Percentiles rank a stretch among this genome's conserved stretches.
Conservation (phyloP, 495 filamentous ascomycete species). For the Elasticomyces elasticus region DNA sequence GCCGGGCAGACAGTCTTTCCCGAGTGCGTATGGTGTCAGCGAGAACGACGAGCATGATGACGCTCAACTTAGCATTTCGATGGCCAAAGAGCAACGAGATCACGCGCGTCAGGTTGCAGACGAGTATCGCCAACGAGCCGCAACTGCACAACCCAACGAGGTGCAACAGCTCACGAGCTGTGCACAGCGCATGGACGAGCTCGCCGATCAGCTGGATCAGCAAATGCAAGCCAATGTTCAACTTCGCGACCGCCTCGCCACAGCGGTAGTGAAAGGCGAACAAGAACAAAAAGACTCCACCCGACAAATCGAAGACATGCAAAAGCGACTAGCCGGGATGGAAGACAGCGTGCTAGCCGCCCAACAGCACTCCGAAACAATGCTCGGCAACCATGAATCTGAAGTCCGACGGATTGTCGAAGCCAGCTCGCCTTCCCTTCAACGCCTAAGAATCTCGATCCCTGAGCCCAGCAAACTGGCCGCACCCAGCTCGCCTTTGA, state of each 20-base stretch:
- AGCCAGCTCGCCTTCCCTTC: constrained; percentile 65
- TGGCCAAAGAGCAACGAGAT: constrained; percentile 63
- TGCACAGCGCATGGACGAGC: constrained; percentile 63
- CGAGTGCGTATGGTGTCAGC: background rate
- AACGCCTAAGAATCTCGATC: constrained; percentile 44
- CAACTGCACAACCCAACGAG: background rate
- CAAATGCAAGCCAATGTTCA: constrained; percentile 68
- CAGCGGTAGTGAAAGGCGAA: constrained; percentile 79
- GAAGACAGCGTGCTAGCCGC: constrained; percentile 78
- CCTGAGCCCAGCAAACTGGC: constrained; percentile 34
- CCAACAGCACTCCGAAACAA: constrained; percentile 79
- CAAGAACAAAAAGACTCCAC: constrained; percentile 70
- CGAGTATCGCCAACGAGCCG: constrained; percentile 13
- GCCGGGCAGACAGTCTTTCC: constrained; percentile 33
- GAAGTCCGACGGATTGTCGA: constrained; percentile 67
- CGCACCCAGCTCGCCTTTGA: constrained; percentile 50
- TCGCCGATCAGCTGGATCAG: constrained; percentile 62
- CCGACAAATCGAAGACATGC: constrained; percentile 69
- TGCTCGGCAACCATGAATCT: constrained; percentile 72
- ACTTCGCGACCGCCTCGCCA: constrained; percentile 69
- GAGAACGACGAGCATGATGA: background rate
- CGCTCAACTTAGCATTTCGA: constrained; percentile 37
- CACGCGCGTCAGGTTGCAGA: constrained; percentile 51
- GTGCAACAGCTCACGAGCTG: constrained; percentile 45
- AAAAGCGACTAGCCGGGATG: constrained; percentile 62